Percentiles rank a stretch among this genome's conserved stretches.
These are phyloP conservation scores for Pleurotus tuber-regium DNA, from an alignment of 768 basidiomycete species.

Conservation along the genomic window DNA sequence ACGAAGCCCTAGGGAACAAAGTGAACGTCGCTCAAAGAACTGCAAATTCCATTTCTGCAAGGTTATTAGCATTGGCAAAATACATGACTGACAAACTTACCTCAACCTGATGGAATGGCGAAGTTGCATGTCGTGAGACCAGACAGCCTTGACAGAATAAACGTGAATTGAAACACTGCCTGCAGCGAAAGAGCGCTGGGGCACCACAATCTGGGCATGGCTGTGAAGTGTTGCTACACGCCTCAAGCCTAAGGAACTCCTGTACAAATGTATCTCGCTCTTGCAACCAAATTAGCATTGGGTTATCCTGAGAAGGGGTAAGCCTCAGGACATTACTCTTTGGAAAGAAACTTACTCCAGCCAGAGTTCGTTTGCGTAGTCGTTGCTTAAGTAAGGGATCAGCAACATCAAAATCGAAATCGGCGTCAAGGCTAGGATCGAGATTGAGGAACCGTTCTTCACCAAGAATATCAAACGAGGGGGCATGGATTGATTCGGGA, in stretches of 20 bases:
- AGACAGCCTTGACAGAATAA: constrained; percentile 3
- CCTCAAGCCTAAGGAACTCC: background rate
- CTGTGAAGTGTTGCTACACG: background rate
- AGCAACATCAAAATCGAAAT: no score
- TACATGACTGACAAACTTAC: background rate
- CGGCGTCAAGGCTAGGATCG: no score
- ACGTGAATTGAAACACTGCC: background rate
- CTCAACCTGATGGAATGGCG: background rate
- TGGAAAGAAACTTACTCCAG: no score
- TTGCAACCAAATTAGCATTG: background rate
- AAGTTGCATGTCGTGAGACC: background rate
- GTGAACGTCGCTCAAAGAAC: background rate
- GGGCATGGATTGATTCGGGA: background rate
- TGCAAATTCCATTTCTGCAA: background rate
- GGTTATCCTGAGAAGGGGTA: background rate
- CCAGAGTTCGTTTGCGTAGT: no score
- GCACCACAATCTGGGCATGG: background rate
- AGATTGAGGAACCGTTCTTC: no score
- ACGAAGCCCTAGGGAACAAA: background rate
- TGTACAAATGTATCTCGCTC: background rate
- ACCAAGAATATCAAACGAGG: no score
- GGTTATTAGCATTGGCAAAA: background rate
- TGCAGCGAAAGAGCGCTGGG: background rate
- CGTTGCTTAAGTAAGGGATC: no score
- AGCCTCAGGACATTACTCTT: no score